phyloP scores from a whole-genome alignment of 1,284 basidiomycete genomes.

The Trichosporon sp. region DNA sequence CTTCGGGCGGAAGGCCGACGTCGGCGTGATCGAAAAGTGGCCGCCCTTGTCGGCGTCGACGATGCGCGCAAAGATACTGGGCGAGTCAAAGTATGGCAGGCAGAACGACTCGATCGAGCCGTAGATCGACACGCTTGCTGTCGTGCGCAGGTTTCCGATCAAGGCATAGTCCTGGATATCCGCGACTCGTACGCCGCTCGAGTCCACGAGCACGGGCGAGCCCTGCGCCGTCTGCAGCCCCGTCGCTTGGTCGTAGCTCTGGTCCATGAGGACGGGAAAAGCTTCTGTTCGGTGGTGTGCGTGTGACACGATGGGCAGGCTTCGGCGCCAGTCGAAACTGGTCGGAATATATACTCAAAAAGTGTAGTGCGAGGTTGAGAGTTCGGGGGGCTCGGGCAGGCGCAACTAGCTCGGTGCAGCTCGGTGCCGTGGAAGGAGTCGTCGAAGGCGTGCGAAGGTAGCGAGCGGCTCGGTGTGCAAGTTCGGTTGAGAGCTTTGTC shows the following conservation, averaged over 20 bases:
- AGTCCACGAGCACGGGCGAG: not conserved
- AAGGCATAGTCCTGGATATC: slow-evolving; percentile 48
- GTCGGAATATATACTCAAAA: not conserved
- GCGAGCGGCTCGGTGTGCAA: not conserved
- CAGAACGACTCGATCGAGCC: slow-evolving; percentile 68
- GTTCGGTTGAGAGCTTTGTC: not conserved
- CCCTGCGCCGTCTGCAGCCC: not conserved
- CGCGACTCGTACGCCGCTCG: slow-evolving; percentile 2
- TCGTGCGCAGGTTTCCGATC: slow-evolving; percentile 51
- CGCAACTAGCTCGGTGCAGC: not conserved
- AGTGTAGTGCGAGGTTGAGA: not conserved
- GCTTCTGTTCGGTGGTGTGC: not conserved
- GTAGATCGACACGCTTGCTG: slow-evolving; percentile 50
- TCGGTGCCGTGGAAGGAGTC: not conserved
- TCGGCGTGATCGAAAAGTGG: slow-evolving; percentile 77
- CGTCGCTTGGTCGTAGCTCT: not conserved
- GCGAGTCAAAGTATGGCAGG: slow-evolving; percentile 87
- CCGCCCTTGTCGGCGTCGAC: slow-evolving; percentile 64
- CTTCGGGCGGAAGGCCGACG: slow-evolving; percentile 54
- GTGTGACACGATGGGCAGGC: not conserved
- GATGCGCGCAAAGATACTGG: slow-evolving; percentile 70
- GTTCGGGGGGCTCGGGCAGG: not conserved
- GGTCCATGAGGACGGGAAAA: not conserved
- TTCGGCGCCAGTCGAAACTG: not conserved
- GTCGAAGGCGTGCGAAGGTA: not conserved